These are phyloP conservation scores for Aechmea fasciata DNA, from an alignment of 176 grass and related monocot genomes.

Conservation along the genomic window DNA sequence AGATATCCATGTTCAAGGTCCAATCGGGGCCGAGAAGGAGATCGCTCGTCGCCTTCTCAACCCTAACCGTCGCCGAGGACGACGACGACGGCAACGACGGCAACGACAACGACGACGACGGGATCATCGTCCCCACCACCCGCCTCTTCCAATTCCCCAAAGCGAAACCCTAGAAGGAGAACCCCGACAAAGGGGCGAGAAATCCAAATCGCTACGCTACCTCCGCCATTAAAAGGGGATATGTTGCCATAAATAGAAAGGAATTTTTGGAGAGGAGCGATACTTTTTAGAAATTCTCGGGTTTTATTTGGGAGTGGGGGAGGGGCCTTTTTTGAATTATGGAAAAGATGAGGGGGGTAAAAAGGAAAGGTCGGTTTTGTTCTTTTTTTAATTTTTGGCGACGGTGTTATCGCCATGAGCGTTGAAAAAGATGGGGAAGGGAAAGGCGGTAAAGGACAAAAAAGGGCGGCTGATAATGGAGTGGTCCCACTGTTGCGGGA, in stretches of 20 bases:
- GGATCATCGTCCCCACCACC: not conserved
- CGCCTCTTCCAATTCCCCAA: not conserved
- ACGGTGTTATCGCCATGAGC: not conserved
- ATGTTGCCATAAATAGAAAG: too few relatives aligned
- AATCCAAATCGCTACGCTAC: too few relatives aligned
- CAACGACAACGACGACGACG: not conserved
- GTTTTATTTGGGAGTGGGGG: too few relatives aligned
- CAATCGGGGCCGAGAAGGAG: constrained; percentile 80
- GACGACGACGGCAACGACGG: constrained; percentile 19
- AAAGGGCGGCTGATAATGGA: constrained; percentile 12
- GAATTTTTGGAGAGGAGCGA: too few relatives aligned
- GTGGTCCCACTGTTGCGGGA: not conserved
- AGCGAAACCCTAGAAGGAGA: not conserved
- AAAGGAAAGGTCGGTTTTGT: not conserved
- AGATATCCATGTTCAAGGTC: constrained; percentile 92
- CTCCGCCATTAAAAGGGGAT: too few relatives aligned
- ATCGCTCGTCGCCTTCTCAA: constrained; percentile 89
- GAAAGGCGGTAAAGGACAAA: not conserved
- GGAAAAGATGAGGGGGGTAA: not conserved
- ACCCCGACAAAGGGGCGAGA: too few relatives aligned
- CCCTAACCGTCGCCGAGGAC: constrained; percentile 36
- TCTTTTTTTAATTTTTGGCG: not conserved
- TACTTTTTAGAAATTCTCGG: too few relatives aligned
- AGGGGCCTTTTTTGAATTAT: too few relatives aligned
- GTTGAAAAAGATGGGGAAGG: not conserved